These are phyloP conservation scores for Sugiyamaella xylanicola DNA, from an alignment of 1,139 yeast species.

Conservation along the genomic window DNA sequence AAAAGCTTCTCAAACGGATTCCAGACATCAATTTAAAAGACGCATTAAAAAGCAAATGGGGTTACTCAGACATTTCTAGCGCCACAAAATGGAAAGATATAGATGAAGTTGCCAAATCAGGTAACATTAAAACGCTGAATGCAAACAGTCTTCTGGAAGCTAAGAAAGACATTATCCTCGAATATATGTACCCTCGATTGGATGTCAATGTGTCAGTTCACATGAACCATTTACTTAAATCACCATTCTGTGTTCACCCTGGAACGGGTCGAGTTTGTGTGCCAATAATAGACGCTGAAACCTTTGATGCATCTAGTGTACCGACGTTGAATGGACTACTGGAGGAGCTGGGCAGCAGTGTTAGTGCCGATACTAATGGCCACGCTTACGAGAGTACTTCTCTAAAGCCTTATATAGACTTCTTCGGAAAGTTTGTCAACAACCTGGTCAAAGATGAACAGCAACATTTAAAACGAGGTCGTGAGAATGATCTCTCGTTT, in stretches of 20 bases:
- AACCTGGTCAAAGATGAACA: constrained; percentile 58
- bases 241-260: constrained; percentile 99
- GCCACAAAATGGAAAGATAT: constrained; percentile 81
- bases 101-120: constrained; percentile 56
- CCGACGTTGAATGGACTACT: constrained; percentile 73
- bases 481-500: constrained; percentile 25
- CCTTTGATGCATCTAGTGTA: constrained; percentile 77
- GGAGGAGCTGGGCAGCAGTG: constrained; percentile 51
- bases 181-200: constrained; percentile 83
- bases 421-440: constrained; percentile 65
- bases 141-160: constrained; percentile 58
- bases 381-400: constrained; percentile 67
- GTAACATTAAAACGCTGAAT: constrained; percentile 47
- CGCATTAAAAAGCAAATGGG: constrained; percentile 57
- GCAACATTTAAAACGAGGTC: constrained; percentile 27
- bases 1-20: constrained; percentile 60
- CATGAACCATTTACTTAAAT: constrained; percentile 85
- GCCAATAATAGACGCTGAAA: constrained; percentile 72
- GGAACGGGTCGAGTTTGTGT: constrained; percentile 96
- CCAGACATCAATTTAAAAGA: constrained; percentile 61
- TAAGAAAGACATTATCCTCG: constrained; percentile 80
- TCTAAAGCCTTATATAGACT: constrained; percentile 72
- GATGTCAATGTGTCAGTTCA: constrained; percentile 93
- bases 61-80: constrained; percentile 51
- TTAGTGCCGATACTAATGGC: constrained; percentile 22